A percentile compares a stretch with the other conserved stretches of the same genome.
These are phyloP conservation scores for Fraxinus platypoda DNA, from an alignment of 305 asterid genomes.

Conservation along the genomic window DNA sequence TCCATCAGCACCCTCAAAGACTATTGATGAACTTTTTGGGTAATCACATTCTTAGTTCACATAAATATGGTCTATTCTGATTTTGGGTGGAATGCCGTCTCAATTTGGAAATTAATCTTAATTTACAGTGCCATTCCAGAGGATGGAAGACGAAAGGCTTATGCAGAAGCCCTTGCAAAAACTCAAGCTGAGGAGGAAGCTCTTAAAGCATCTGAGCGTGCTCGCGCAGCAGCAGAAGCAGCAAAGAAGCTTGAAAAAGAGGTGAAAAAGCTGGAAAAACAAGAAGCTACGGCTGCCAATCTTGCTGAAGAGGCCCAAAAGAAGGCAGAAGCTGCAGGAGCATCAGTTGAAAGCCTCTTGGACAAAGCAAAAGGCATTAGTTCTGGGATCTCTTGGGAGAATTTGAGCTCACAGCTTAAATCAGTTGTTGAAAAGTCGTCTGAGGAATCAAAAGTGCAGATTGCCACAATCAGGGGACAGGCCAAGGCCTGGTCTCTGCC, in stretches of 20 bases:
- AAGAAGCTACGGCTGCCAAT: slow-evolving; percentile 40
- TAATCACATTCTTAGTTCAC: slow-evolving; percentile 20
- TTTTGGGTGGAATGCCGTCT: neutral
- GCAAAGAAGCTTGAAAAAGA: slow-evolving; percentile 41
- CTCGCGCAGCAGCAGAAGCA: slow-evolving; percentile 55
- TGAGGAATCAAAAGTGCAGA: slow-evolving; percentile 59
- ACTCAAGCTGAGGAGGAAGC: slow-evolving; percentile 75
- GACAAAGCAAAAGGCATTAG: slow-evolving; percentile 62
- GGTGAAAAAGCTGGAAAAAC: slow-evolving; percentile 37
- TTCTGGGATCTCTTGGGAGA: slow-evolving; percentile 61
- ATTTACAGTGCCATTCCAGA: slow-evolving; percentile 68
- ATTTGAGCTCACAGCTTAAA: slow-evolving; percentile 63
- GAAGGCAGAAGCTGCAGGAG: slow-evolving; percentile 55
- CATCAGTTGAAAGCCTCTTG: slow-evolving; percentile 55
- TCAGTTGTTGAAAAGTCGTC: slow-evolving; percentile 48
- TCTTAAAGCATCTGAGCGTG: slow-evolving; percentile 43
- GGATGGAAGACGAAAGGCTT: slow-evolving; percentile 80
- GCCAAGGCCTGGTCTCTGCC: slow-evolving; percentile 82
- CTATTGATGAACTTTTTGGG: slow-evolving; percentile 70
- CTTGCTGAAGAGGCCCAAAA: slow-evolving; percentile 56
- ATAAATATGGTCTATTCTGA: neutral
- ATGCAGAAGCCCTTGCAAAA: slow-evolving; percentile 60
- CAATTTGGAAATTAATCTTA: slow-evolving; percentile 1
- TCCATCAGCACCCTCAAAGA: slow-evolving; percentile 67
- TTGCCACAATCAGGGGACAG: slow-evolving; percentile 83